Evolutionary conservation across 2,329 filamentous ascomycete genomes (phyloP).

Genomic region (Ilyonectria destructans): DNA sequence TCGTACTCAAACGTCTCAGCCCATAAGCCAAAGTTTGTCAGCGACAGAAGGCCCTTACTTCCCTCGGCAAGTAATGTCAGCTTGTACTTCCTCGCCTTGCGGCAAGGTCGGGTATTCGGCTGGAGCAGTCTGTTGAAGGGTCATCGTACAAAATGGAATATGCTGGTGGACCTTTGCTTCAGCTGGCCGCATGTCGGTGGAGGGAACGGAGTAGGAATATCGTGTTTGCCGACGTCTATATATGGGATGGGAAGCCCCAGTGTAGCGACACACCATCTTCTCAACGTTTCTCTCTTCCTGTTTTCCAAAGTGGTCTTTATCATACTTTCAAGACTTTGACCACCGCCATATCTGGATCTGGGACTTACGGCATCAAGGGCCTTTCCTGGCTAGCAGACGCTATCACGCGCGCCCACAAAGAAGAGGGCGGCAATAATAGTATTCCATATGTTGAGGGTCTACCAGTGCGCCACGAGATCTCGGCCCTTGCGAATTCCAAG

Average conservation of each 20-base stretch:
- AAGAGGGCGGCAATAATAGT: not conserved
- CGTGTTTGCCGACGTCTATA: no score
- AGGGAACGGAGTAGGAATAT: no score
- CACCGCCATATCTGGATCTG: not conserved
- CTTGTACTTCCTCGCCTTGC: not conserved
- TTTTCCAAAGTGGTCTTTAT: no score
- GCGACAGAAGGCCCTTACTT: not conserved
- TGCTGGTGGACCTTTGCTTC: no score
- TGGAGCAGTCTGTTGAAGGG: not conserved
- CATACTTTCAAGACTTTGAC: no score
- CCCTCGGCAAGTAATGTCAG: not conserved
- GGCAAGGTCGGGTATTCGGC: not conserved
- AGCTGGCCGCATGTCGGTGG: no score
- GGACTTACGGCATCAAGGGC: conserved; percentile 17
- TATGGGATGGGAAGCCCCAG: no score
- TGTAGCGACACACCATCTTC: no score
- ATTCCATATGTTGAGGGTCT: conserved; percentile 20
- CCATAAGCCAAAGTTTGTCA: not conserved
- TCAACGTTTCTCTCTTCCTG: no score
- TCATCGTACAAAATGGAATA: not conserved
- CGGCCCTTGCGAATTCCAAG: not conserved
- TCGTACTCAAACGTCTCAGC: no score
- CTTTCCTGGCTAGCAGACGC: conserved; percentile 3
- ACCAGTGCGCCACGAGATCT: conserved; percentile 16
- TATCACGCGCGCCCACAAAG: no score